Evolutionary conservation across 1,139 yeast species (phyloP).

Genomic region (Yamadazyma pseudoaaseri): DNA sequence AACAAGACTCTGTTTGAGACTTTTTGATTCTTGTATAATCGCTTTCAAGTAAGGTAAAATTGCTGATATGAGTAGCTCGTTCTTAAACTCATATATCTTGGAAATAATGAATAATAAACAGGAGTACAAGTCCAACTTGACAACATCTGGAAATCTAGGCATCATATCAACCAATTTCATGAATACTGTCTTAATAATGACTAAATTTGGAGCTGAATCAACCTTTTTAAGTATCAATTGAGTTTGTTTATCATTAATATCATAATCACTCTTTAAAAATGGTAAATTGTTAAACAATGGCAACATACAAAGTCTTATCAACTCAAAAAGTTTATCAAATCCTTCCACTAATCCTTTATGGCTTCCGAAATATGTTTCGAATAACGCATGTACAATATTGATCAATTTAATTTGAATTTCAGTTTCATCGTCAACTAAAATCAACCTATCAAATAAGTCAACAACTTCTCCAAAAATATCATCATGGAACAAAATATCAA

Average conservation of each 20-base stretch:
- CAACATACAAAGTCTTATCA: conserved; percentile 68
- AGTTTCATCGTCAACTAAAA: conserved; percentile 55
- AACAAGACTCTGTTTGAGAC: conserved; percentile 28
- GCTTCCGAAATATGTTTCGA: conserved; percentile 25
- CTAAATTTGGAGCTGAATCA: conserved; percentile 32
- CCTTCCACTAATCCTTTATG: conserved; percentile 45
- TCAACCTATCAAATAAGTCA: conserved; percentile 72
- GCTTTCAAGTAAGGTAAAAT: conserved; percentile 59
- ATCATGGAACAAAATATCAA: conserved; percentile 62
- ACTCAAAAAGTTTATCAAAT: conserved; percentile 79
- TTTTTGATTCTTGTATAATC: conserved; percentile 33
- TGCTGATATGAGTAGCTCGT: conserved; percentile 47
- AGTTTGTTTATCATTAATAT: conserved; percentile 32
- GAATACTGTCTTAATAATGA: conserved; percentile 52
- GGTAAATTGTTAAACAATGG: conserved; percentile 64
- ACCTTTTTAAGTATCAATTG: conserved; percentile 30
- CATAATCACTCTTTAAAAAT: conserved; percentile 50
- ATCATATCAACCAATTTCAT: conserved; percentile 62
- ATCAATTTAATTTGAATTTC: conserved; percentile 54
- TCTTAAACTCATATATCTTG: conserved; percentile 51
- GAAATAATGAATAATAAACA: conserved; percentile 67
- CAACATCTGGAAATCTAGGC: conserved; percentile 61
- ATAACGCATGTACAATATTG: conserved; percentile 55
- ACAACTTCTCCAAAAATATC: conserved; percentile 73
- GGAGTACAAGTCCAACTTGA: conserved; percentile 66